Base-by-base conservation (phyloP, 257 asterid genomes). In the Salvia splendens region DNA sequence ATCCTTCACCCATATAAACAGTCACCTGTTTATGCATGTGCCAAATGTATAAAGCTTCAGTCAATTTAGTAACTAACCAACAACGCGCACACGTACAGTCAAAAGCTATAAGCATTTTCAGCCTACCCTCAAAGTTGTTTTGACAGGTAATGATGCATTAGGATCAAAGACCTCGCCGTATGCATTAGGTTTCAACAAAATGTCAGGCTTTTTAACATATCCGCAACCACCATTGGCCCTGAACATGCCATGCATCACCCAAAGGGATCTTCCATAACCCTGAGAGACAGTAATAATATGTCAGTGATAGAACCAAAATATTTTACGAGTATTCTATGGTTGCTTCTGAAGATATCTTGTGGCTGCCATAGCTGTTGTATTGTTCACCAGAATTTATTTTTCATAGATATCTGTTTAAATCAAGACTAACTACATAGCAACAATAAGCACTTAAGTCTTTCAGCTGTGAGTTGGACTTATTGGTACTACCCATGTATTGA, bases 161-260 rank as follows among this genome's bases (percentile, higher is more conserved):
- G 92, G 94, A 76, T 92, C 78, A 62, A 92, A 87, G 73, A 87
- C 80, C 62, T 86, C 86, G 12, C 82, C 78, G 46, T 74, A 42
- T 15, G 83, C 48, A 80, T 76, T 80, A 47, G 87, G 71, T 76
- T 73, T 75, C 77, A 92, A 79, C 71, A 92, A 73, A 73, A 89
- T 58, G 12, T 81, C 89, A 5, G 98, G 96, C 73, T 92, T 92
- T 54, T 80, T 92, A 62, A 92, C 92, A 72, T 86, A 91, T 70
- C 96, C 98, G 75, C 98, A 88, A 64, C 94, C 92, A 60, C 98
- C 95, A 64, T 91, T 88, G 32, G 89, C 92, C 82, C 77, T 84
- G 83, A 86, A 91, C 98, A 91, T 91, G 67, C 98, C 98, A 30
- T 87, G 96, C 98, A 88, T 91, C 72, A 91, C 36, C 98, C 98